Percentiles rank a stretch among this genome's conserved stretches.
These are phyloP conservation scores for Haematococcus sp. DNA, from an alignment of 139 green algal genomes.

Conservation along the genomic window DNA sequence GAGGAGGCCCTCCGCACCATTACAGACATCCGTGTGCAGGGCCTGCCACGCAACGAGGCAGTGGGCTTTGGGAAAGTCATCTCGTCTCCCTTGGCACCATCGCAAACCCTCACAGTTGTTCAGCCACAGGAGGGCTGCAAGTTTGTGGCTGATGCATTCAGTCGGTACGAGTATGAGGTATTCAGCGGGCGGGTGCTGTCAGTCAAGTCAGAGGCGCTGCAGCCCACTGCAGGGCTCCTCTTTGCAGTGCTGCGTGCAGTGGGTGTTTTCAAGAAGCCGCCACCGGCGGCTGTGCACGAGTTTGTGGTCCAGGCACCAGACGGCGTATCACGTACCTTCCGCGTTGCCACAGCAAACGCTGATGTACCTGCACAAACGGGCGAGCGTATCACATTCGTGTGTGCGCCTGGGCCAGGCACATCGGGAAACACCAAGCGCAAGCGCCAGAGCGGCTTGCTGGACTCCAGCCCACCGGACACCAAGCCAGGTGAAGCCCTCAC, in stretches of 20 bases:
- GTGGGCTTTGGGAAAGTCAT: conserved; percentile 63
- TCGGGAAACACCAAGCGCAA: background rate
- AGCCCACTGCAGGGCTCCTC: conserved; percentile 43
- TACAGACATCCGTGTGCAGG: conserved; percentile 54
- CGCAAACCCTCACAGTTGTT: conserved; percentile 75
- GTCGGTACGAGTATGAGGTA: conserved; percentile 84
- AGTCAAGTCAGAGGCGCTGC: conserved; percentile 60
- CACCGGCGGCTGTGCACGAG: conserved; percentile 73
- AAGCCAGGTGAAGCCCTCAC: conserved; percentile 76
- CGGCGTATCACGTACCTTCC: conserved; percentile 71
- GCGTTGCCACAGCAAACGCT: conserved; percentile 71
- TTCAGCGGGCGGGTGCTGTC: conserved; percentile 66
- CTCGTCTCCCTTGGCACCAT: conserved; percentile 59
- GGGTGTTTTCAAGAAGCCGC: conserved; percentile 39
- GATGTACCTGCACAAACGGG: conserved; percentile 72
- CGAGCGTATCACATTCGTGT: conserved; percentile 80
- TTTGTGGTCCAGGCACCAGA: conserved; percentile 65
- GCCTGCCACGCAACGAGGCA: conserved; percentile 50
- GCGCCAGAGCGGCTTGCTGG: conserved; percentile 45
- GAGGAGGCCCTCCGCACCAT: conserved; percentile 66
- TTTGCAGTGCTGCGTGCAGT: conserved; percentile 39
- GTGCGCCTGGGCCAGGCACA: conserved; percentile 37
- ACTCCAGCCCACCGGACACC: conserved; percentile 58
- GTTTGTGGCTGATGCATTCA: conserved; percentile 60
- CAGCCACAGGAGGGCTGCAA: conserved; percentile 83